Conservation (phyloP, 306 rosid genomes). For the Rosa lucieae region DNA sequence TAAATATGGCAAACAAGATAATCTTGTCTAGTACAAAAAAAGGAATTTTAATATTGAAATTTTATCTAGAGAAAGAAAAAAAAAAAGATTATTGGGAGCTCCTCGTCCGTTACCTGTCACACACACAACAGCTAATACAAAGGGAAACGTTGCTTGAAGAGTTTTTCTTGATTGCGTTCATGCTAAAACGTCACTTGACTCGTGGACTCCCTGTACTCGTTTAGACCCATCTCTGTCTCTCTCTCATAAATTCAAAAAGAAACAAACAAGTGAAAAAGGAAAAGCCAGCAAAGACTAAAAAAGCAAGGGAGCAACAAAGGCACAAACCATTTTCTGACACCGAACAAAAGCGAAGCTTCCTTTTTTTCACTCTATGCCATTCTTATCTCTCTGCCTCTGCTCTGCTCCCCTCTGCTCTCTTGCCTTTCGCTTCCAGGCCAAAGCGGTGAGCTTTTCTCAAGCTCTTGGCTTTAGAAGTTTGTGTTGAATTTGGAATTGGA, state of each 20-base stretch:
- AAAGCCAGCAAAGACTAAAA: conserved; percentile 4
- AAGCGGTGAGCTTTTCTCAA: conserved; percentile 40
- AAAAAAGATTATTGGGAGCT: no score
- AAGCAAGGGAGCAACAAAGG: conserved; percentile 34
- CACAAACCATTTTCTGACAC: conserved; percentile 24
- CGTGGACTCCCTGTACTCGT: background rate
- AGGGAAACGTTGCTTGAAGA: background rate
- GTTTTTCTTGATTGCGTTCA: background rate
- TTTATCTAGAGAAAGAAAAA: background rate
- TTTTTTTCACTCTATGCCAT: conserved; percentile 24
- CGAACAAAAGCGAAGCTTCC: conserved; percentile 30
- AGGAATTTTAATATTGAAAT: background rate
- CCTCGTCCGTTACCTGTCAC: conserved; percentile 1
- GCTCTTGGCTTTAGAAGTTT: background rate
- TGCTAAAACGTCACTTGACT: background rate
- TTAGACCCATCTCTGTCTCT: background rate
- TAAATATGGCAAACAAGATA: no score
- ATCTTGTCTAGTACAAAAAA: background rate
- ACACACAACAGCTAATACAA: background rate
- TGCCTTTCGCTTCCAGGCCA: background rate
- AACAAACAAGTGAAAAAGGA: conserved; percentile 21
- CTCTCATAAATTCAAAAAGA: background rate
- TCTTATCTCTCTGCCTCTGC: background rate
- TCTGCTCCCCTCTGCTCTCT: background rate
- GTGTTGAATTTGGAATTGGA: background rate